Evolutionary conservation across 2,329 filamentous ascomycete genomes (phyloP).

Genomic region (Fusarium dimerum): DNA sequence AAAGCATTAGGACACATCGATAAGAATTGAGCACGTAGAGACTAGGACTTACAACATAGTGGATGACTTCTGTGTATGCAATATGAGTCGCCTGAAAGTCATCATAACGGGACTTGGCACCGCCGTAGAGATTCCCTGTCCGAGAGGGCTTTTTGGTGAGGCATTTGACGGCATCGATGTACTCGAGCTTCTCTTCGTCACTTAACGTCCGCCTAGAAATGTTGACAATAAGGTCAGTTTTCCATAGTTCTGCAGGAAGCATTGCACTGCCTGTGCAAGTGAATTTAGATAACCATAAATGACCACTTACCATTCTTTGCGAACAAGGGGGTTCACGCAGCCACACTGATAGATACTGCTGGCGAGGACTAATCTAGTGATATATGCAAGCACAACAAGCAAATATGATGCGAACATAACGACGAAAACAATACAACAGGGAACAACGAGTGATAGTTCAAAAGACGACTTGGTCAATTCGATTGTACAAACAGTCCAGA

Average conservation of each 20-base stretch:
- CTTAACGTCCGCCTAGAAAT: conserved; percentile 15
- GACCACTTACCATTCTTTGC: conserved; percentile 18
- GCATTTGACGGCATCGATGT: conserved; percentile 26
- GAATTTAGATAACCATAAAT: neutral
- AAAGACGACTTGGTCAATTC: too few relatives aligned
- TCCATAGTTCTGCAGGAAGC: neutral
- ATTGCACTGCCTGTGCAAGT: neutral
- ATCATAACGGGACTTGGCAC: conserved; percentile 25
- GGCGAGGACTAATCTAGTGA: too few relatives aligned
- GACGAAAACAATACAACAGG: too few relatives aligned
- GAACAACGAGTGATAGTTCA: too few relatives aligned
- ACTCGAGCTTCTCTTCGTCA: conserved; percentile 19
- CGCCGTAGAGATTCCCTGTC: conserved; percentile 14
- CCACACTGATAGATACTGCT: neutral
- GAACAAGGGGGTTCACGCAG: conserved; percentile 13
- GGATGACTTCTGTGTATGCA: conserved; percentile 21
- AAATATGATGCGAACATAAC: too few relatives aligned
- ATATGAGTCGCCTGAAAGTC: conserved; percentile 30
- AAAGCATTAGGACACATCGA: neutral
- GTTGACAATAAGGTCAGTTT: neutral
- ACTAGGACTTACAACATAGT: conserved; percentile 24
- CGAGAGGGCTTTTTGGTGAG: conserved; percentile 18
- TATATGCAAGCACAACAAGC: too few relatives aligned
- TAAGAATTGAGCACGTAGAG: neutral
- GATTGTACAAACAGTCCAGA: too few relatives aligned